These are phyloP conservation scores for Auricularia sp. DNA, from an alignment of 768 basidiomycete species.

Conservation along the genomic window DNA sequence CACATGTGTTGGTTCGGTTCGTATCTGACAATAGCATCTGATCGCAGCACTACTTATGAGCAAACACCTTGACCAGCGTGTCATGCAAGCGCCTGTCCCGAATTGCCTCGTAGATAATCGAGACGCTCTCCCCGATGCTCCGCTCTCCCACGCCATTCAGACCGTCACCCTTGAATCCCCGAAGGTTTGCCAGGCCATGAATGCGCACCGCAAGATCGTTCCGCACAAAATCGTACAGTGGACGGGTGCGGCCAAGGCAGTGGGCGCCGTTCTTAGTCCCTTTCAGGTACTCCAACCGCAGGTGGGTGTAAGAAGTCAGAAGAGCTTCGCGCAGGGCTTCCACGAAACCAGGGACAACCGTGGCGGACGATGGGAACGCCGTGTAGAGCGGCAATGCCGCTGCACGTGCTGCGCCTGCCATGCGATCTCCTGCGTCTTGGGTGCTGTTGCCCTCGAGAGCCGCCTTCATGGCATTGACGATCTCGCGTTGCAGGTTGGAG, in stretches of 20 bases:
- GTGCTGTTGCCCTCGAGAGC: conserved; percentile 56
- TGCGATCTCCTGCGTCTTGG: background rate
- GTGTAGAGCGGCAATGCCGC: background rate
- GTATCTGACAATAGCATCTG: too few species aligned
- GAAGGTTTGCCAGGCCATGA: conserved; percentile 68
- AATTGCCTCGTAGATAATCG: conserved; percentile 68
- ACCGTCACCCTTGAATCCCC: conserved; percentile 7
- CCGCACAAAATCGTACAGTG: conserved; percentile 71
- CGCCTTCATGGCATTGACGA: conserved; percentile 31
- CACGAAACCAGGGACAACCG: background rate
- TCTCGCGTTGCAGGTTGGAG: conserved; percentile 11
- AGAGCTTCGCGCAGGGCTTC: background rate
- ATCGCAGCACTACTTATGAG: too few species aligned
- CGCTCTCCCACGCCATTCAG: conserved; percentile 42
- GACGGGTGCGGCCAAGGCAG: conserved; percentile 56
- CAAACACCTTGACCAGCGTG: conserved; percentile 43
- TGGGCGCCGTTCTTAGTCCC: conserved; percentile 37
- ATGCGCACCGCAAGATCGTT: conserved; percentile 60
- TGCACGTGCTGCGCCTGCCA: background rate
- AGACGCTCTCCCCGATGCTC: conserved; percentile 61
- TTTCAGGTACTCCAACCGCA: conserved; percentile 48
- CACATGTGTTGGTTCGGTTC: too few species aligned
- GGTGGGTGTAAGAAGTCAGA: conserved; percentile 7
- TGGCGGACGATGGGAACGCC: background rate
- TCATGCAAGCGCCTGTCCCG: conserved; percentile 58